Percentiles rank a stretch among this genome's conserved stretches.
phyloP scores from a whole-genome alignment of 306 rosid genomes.

The Phaseolus lunatus region DNA sequence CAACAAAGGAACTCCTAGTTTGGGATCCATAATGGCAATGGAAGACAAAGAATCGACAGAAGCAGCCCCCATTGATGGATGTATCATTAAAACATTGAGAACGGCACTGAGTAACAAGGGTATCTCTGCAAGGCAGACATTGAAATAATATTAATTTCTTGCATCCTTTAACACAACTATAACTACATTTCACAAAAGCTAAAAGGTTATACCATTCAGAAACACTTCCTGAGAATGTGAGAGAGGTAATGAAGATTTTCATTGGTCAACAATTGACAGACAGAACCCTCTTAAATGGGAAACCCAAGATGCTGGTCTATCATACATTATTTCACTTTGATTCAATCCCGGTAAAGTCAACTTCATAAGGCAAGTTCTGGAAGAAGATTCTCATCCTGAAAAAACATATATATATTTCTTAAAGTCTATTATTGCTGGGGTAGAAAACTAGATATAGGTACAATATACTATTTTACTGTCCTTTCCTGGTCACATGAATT shows the following conservation, averaged over 20 bases:
- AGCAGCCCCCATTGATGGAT: constrained; percentile 62
- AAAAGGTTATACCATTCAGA: constrained; percentile 62
- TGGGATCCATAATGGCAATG: constrained; percentile 81
- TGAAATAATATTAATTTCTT: constrained; percentile 39
- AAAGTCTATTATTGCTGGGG: constrained; percentile 17
- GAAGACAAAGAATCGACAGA: constrained; percentile 77
- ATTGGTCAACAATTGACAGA: constrained; percentile 64
- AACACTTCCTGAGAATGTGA: constrained; percentile 67
- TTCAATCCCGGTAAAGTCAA: constrained; percentile 49
- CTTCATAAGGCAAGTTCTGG: constrained; percentile 60
- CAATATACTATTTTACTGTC: constrained; percentile 12
- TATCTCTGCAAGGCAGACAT: constrained; percentile 62
- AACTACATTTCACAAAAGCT: constrained; percentile 28
- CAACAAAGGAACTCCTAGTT: constrained; percentile 80
- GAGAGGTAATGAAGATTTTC: constrained; percentile 66
- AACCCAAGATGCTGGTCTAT: constrained; percentile 65
- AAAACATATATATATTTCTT: constrained; percentile 42
- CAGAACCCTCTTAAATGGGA: constrained; percentile 70
- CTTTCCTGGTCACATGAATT: constrained; percentile 1
- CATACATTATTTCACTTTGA: constrained; percentile 52
- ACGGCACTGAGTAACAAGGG: constrained; percentile 72
- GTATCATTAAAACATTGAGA: constrained; percentile 74
- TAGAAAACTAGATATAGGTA: constrained; percentile 29
- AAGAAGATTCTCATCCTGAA: constrained; percentile 71
- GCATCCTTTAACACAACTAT: constrained; percentile 43